A percentile compares a stretch with the other conserved stretches of the same genome.
These are phyloP conservation scores for Vigna nakashimae DNA, from an alignment of 306 rosid genomes.

Conservation along the genomic window DNA sequence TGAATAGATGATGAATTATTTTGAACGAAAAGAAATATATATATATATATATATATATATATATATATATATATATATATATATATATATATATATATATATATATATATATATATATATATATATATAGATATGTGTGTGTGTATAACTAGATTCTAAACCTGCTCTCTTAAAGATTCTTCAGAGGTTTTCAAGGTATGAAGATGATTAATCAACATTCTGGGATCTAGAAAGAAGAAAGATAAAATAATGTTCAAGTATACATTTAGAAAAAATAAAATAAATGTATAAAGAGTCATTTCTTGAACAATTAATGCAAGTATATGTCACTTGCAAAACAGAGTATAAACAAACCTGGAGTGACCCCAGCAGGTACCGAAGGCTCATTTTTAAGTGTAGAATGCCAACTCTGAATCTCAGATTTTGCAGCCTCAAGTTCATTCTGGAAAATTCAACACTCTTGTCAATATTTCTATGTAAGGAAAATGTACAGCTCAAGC, in stretches of 20 bases:
- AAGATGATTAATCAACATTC: slow-evolving; percentile 73
- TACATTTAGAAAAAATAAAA: slow-evolving; percentile 17
- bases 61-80: too few species aligned
- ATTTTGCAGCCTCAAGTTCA: slow-evolving; percentile 78
- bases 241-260: slow-evolving; percentile 29
- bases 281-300: slow-evolving; percentile 9
- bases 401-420: slow-evolving; percentile 81
- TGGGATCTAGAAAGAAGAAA: slow-evolving; percentile 63
- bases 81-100: too few species aligned
- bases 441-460: slow-evolving; percentile 55
- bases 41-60: too few species aligned
- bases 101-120: too few species aligned
- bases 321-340: slow-evolving; percentile 1
- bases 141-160: slow-evolving; percentile 37
- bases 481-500: slow-evolving; percentile 15
- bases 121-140: too few species aligned
- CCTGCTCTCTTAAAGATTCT: slow-evolving; percentile 93
- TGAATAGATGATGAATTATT: slow-evolving; percentile 22
- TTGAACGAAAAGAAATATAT: slow-evolving; percentile 1
- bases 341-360: slow-evolving; percentile 68
- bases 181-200: slow-evolving; percentile 84
- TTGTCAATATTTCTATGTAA: slow-evolving; percentile 7
- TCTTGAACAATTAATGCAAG: slow-evolving; percentile 17
- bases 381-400: slow-evolving; percentile 77
- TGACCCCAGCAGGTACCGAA: slow-evolving; percentile 70